Evolutionary conservation across 2,329 filamentous ascomycete genomes (phyloP).

Genomic region (Lecanosticta acicola): DNA sequence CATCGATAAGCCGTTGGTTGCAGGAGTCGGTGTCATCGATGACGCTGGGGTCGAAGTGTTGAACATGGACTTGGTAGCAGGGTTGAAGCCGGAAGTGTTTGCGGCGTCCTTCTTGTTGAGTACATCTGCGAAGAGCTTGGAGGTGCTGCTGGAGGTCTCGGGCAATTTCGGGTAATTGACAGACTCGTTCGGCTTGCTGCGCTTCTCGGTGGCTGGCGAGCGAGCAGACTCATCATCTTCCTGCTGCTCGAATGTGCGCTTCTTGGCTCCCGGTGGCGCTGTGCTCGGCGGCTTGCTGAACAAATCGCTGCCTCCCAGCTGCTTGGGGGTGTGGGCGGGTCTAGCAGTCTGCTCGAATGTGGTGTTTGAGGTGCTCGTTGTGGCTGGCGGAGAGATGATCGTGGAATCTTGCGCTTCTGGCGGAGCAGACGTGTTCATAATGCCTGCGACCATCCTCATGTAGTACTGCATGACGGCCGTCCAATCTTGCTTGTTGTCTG

Average conservation of each 20-base stretch:
- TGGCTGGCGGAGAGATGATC: neutral
- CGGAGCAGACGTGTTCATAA: constrained; percentile 15
- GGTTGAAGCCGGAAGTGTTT: constrained; percentile 14
- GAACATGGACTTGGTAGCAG: constrained; percentile 18
- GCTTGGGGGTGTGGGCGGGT: constrained; percentile 17
- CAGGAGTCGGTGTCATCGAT: constrained; percentile 4
- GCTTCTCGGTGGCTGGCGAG: constrained; percentile 29
- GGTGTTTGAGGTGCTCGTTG: constrained; percentile 5
- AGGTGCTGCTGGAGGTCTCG: constrained; percentile 27
- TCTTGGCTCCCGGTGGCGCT: constrained; percentile 23
- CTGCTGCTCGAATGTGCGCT: constrained; percentile 24
- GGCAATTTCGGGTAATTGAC: constrained; percentile 28
- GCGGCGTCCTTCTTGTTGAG: constrained; percentile 15
- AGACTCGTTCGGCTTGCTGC: constrained; percentile 24
- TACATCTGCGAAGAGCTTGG: constrained; percentile 29
- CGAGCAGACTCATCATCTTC: constrained; percentile 12
- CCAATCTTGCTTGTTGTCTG: constrained; percentile 26
- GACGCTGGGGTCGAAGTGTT: constrained; percentile 4
- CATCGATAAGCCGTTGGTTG: constrained; percentile 13
- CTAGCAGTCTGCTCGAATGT: constrained; percentile 4
- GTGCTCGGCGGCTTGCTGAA: constrained; percentile 23
- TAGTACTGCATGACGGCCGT: constrained; percentile 26
- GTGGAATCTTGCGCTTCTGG: constrained; percentile 7
- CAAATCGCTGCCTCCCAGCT: constrained; percentile 12
- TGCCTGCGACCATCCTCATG: constrained; percentile 20